Evolutionary conservation across 2,329 filamentous ascomycete species (phyloP).

Genomic region (Clarireedia paspali): DNA sequence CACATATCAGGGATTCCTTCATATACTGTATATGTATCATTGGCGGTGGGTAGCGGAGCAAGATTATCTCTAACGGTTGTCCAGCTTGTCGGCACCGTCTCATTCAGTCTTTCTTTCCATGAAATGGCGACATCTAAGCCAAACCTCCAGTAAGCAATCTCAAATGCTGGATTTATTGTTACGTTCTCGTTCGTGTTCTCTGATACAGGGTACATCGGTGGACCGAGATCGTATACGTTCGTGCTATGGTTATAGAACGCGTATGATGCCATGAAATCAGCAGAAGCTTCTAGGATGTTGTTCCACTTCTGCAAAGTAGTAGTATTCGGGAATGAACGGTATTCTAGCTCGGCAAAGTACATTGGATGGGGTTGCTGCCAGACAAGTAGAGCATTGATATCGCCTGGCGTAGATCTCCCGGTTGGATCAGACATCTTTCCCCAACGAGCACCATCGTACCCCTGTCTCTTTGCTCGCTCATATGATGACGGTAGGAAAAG

Average conservation of each 20-base stretch:
- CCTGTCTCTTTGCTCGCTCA: slow-evolving; percentile 28
- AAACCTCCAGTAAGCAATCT: slow-evolving; percentile 53
- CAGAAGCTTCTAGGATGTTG: slow-evolving; percentile 39
- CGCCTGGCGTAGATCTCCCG: slow-evolving; percentile 47
- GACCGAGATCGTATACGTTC: slow-evolving; percentile 43
- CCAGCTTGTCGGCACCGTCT: slow-evolving; percentile 40
- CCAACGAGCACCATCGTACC: slow-evolving; percentile 35
- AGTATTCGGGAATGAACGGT: slow-evolving; percentile 36
- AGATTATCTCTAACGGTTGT: slow-evolving; percentile 41
- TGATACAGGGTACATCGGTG: slow-evolving; percentile 43
- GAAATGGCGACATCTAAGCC: slow-evolving; percentile 45
- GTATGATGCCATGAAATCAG: slow-evolving; percentile 53
- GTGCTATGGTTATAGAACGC: slow-evolving; percentile 47
- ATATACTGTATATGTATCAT: slow-evolving; percentile 46
- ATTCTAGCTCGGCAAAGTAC: slow-evolving; percentile 52
- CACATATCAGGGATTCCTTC: slow-evolving; percentile 41
- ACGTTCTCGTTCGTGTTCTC: slow-evolving; percentile 52
- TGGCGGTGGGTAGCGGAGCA: slow-evolving; percentile 42
- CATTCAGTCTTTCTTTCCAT: slow-evolving; percentile 43
- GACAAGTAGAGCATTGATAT: slow-evolving; percentile 52
- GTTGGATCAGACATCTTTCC: slow-evolving; percentile 51
- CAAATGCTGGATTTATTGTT: slow-evolving; percentile 51
- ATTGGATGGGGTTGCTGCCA: slow-evolving; percentile 57
- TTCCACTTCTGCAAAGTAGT: slow-evolving; percentile 46
- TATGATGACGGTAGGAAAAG: slow-evolving; percentile 28